Conservation (phyloP, 2,329 filamentous ascomycete genomes). For the Beauveria sp. region DNA sequence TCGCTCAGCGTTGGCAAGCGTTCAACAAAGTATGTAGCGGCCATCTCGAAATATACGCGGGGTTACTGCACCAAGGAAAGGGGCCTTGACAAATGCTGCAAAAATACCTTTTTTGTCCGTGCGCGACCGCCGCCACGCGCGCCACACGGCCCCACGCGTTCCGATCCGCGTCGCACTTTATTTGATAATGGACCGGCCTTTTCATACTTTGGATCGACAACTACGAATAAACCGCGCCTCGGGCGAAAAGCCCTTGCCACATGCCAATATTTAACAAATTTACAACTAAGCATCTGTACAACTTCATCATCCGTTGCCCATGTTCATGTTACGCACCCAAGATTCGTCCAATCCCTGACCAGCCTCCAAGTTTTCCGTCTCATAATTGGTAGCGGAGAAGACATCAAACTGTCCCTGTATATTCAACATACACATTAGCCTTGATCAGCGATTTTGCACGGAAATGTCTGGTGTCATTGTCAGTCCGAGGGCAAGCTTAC, state of each 20-base stretch:
- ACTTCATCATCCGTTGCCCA: conserved; percentile 5
- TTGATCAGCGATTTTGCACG: neutral
- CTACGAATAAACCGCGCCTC: no score
- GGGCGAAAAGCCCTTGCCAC: no score
- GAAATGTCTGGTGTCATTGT: neutral
- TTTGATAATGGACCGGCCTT: no score
- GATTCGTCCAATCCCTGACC: neutral
- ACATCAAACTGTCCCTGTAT: neutral
- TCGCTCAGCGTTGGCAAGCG: neutral
- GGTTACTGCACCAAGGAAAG: neutral
- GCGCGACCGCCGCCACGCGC: no score
- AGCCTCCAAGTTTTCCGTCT: neutral
- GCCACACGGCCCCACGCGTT: no score
- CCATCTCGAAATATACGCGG: neutral
- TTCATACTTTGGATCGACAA: no score
- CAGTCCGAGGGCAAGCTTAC: conserved; percentile 19
- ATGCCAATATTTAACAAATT: no score
- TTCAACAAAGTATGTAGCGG: neutral
- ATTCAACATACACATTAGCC: neutral
- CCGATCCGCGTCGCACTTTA: no score
- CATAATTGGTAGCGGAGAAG: neutral
- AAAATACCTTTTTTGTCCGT: no score
- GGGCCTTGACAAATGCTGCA: no score
- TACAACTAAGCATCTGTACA: neutral
- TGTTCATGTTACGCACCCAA: neutral